Base-by-base conservation (phyloP, 129 eudicot genomes). In the Escallonia rubra region DNA sequence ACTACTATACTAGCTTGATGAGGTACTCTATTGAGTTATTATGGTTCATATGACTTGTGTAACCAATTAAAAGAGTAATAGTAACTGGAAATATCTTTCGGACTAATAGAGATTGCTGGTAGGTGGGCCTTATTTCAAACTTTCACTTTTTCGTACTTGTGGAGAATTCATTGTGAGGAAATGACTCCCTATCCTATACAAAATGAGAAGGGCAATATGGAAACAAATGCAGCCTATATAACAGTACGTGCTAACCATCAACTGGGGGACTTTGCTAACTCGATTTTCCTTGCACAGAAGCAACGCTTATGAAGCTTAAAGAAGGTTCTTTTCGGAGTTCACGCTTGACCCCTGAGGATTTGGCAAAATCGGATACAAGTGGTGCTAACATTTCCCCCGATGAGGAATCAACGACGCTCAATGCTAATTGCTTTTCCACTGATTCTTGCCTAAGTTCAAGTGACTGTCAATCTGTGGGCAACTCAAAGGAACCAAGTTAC, bases 301-400 rank as follows among this genome's bases (percentile, higher is more conserved):
- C 84, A 56, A 91, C 96, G 38, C 80, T 91, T 41, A 43, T 82
- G 80, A 91, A 87, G 85, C 90, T 91, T 60, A 85, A 82, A 77
- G 72, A 85, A 75, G 97, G 96, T n/a, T 85, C 97, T 64, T 84
- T 58, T 11, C 85, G 75, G 13, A 64, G 67, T 77, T 61, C 64
- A 48, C 73, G 70, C 60, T 15, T 57, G 59, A 34, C 41, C 12
- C 47, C 70, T 10, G 87, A 79, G 52, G 71, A 69, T 12, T 52
- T 72, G 41, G 34, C 47, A 2, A 57, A 63, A 51, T 57, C 74
- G 2, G 76, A 61, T 64, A 43, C 56, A 34, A 38, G 59, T 70
- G 15, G 54, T 56, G 67, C 73, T 58, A 67, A 53, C 13, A 34
- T 64, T 52, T 63, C 73, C 4, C 44, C 79, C 12, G 69, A 71